Base-by-base conservation (phyloP, 306 rosid species). In the Dalbergia cultrata region DNA sequence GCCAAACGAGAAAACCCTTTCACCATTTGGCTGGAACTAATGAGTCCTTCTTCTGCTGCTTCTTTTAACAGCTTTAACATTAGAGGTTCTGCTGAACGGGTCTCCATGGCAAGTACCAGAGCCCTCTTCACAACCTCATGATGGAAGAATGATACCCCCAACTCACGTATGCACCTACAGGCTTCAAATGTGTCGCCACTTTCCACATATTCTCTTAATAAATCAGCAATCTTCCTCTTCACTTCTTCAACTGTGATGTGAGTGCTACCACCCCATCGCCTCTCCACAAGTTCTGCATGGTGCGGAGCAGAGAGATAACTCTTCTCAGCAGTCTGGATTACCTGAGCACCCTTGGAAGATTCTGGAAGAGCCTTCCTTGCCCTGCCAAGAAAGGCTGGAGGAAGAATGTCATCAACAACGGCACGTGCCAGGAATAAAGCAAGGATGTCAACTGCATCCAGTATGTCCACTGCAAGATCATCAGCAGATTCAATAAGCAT, bases 91-190 rank as follows among this genome's bases (percentile, higher is more conserved):
- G 99, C 85, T 1, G 94, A 81, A 61, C 70, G 86, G 45, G 19
- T 88, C 87, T 95, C 99, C 99, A 95, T 95, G 63, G 98, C 93
- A 80, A 95, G 90, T 54, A 84, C 77, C 85, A 95, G 82, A 66
- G 99, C 96, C 84, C 94, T 88, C 91, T 95, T 95, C 79, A 95
- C 99, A 83, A 95, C 98, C 93, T 95, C 99, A 18, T 95, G 99
- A 87, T 95, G 98, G 75, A 91, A 95, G 90, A 95, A 95, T 3
- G 99, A 69, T 65, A 95, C 99, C 75, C 99, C 97, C 69, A 95
- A 86, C 84, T 93, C 96, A 72, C 99, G 87, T 72, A 93, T 90
- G 78, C 98, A 95, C 83, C 99, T 83, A 85, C 99, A 95, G 35
- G 99, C 96, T 87, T 95, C 99, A 39, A 84, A 47, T 72, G 98